A percentile compares a stretch with the other conserved stretches of the same genome.
Conservation (phyloP, 1,284 basidiomycete species). For the Sphagnurus paluster region DNA sequence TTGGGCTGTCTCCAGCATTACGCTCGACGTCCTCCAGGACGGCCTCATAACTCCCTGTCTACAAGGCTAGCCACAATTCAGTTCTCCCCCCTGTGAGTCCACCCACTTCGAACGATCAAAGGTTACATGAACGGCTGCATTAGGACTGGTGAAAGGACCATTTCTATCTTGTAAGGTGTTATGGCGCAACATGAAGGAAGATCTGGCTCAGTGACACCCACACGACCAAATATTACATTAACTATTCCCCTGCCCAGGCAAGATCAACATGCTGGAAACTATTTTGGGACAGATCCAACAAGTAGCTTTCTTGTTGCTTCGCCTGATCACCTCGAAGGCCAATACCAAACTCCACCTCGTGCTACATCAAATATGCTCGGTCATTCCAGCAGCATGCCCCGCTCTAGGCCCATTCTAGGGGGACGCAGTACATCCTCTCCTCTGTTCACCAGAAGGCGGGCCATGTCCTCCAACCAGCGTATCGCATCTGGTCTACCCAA, state of each 20-base stretch:
- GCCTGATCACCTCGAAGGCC: constrained; percentile 18
- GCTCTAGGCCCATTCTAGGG: constrained; percentile 15
- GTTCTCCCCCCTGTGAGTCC: not conserved
- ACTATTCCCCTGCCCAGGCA: not conserved
- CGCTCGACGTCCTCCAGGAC: not conserved
- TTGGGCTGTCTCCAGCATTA: no score
- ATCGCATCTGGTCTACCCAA: constrained; percentile 16
- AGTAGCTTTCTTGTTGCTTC: constrained; percentile 16
- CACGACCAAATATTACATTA: not conserved
- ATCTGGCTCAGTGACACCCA: constrained; percentile 11
- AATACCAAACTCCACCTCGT: constrained; percentile 10
- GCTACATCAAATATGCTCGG: constrained; percentile 8
- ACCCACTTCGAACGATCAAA: not conserved
- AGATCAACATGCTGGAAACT: not conserved
- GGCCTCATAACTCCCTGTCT: no score
- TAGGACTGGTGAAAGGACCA: not conserved
- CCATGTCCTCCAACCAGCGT: constrained; percentile 11
- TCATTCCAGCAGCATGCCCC: constrained; percentile 8
- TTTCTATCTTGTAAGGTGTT: not conserved
- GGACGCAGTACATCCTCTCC: constrained; percentile 18
- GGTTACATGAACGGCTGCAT: not conserved
- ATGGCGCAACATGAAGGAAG: constrained; percentile 1
- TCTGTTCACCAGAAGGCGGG: constrained; percentile 11
- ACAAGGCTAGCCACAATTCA: no score
- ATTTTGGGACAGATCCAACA: not conserved